Evolutionary conservation across 148 eudicot species (phyloP), one percentile per base, ranked within the genome.

Genomic region (Vaccinium macrocarpon): DNA sequence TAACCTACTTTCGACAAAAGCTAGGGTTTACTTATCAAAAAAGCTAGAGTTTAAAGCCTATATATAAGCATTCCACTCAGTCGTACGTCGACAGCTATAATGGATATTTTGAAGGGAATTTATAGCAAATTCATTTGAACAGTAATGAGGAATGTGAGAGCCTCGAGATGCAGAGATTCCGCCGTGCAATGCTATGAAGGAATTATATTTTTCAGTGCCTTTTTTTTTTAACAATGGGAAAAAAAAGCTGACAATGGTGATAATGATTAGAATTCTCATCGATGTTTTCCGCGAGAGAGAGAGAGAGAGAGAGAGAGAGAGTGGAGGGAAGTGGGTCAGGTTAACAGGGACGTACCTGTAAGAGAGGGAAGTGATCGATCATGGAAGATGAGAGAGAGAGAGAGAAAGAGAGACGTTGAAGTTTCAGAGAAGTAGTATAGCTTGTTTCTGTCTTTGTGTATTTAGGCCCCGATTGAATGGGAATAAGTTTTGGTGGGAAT

Each of bases 161-260:
- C 84, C 84, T 82, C 84, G 84, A 71, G 72, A 71, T 12, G 38
- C 4, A 82, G 66, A 82, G 78, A 82, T 82, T 82, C 84, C 51
- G 9, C 53, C 48, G 84, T 71, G 84, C 78, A 82, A 51, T 70
- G 84, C 70, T 1, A 23, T 8, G n/a, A 48, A 23, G 27, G 27
- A 68, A 27, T 29, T 48, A 25, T 21, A 16, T n/a, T 71, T 71
- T 68, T 51, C 77, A 82, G 50, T 71, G 84, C 64, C 71, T 70
- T 81, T 81, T 16, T 23, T 50, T 81, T 68, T 35, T 35, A 35
- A 62, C 74, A 62, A 29, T 12, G 42, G 73, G 42, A 0, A 8
- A 53, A 71, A 81, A 82, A 82, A 19, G 84, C 78, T 71, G 84
- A 52, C 51, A 71, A 25, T 72, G 1, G 56, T 49, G 78, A 70